Evolutionary conservation across 306 rosid genomes (phyloP), one percentile per base, ranked within the genome.

Genomic region (Medicago lupulina): DNA sequence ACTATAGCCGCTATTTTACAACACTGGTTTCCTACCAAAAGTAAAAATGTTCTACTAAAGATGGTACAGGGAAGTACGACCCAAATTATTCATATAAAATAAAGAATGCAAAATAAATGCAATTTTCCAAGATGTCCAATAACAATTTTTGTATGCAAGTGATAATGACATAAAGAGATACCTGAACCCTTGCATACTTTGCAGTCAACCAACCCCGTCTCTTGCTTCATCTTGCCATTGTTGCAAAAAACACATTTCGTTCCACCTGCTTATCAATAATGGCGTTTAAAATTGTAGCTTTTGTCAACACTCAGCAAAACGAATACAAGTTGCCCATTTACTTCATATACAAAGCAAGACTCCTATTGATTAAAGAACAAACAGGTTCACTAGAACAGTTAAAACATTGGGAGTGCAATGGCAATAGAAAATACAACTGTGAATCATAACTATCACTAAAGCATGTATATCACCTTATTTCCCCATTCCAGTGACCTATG

Each of bases 131-230:
- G 19, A 76, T 46, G 16, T 39, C 21, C 38, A 63, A 58, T 12
- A 17, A 28, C 14, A 28, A 51, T 41, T 5, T 36, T 68, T 61
- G 38, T 2, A 74, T 23, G 70, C 2, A 44, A 2, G 6, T 13
- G 12, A 63, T 9, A 36, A 67, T 28, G 70, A 79, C 47, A 63
- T n/a, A 81, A 59, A 71, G 54, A 72, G 63, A 72, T 92, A 95
- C 98, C 98, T 90, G 97, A 88, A 31, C 99, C 99, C 80, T 92
- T 95, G 87, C 99, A 95, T 70, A 95, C 97, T 83, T 81, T 95
- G 77, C 98, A 95, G 73, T 95, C 89, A 75, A 87, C 76, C 83
- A 88, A 72, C 70, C 97, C 93, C 23, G 61, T 73, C 25, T 88
- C 97, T 79, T 79, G 78, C 87, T 92, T 86, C 99, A 92, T 95